These are phyloP conservation scores for Avena eriantha DNA, from an alignment of 176 grass and related monocot species.

Conservation along the genomic window DNA sequence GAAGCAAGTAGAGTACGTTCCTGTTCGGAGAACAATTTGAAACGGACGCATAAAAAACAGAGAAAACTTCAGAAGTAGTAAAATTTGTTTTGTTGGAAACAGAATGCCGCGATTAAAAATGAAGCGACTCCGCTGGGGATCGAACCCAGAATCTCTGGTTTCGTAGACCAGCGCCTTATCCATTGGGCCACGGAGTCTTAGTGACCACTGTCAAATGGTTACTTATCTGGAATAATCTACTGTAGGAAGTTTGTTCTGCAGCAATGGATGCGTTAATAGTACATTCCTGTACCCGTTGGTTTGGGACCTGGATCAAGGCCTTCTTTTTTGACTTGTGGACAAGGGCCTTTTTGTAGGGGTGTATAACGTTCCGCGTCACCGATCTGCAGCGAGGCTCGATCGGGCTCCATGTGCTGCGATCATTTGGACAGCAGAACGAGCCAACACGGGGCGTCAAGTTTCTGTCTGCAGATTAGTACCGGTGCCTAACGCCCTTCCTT, in stretches of 20 bases:
- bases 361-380: neutral
- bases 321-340: too few relatives aligned
- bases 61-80: too few relatives aligned
- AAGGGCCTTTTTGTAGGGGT: too few relatives aligned
- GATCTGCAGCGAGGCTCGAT: neutral
- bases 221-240: too few relatives aligned
- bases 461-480: neutral
- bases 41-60: too few relatives aligned
- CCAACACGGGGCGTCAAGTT: neutral
- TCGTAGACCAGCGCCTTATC: constrained; percentile 98
- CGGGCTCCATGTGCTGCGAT: neutral
- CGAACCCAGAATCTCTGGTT: constrained; percentile 99
- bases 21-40: too few relatives aligned
- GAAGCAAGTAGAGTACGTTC: neutral
- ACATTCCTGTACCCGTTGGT: too few relatives aligned
- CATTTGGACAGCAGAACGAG: neutral
- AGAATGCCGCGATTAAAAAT: neutral
- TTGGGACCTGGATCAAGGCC: too few relatives aligned
- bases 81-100: neutral
- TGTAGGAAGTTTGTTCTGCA: too few relatives aligned
- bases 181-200: constrained; percentile 59
- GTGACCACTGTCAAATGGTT: too few relatives aligned
- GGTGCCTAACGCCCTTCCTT: neutral
- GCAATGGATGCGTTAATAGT: too few relatives aligned
- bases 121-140: constrained; percentile 87